Percentiles rank a stretch among this genome's conserved stretches.
These are phyloP conservation scores for Penicillium concentricum DNA, from an alignment of 2,329 filamentous ascomycete genomes.

Conservation along the genomic window DNA sequence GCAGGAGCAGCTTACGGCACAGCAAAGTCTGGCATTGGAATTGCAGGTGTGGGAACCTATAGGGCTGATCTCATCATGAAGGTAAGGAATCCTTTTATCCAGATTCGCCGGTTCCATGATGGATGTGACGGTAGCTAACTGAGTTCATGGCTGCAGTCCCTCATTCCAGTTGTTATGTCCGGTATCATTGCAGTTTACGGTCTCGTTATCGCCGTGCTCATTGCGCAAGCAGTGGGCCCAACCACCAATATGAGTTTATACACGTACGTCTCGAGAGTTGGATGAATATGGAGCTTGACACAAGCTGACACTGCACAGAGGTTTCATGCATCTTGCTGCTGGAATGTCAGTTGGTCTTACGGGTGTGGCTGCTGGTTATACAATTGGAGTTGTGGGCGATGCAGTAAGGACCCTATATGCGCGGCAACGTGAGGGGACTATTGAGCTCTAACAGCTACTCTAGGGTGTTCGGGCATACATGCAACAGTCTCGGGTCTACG, in stretches of 20 bases:
- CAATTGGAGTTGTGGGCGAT: slow-evolving; percentile 94
- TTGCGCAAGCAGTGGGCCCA: slow-evolving; percentile 82
- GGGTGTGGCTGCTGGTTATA: slow-evolving; percentile 90
- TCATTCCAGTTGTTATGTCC: slow-evolving; percentile 75
- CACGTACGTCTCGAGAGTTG: slow-evolving; percentile 55
- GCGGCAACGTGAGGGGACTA: not conserved
- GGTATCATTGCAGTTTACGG: slow-evolving; percentile 99
- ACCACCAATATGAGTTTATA: slow-evolving; percentile 76
- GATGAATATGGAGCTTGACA: slow-evolving; percentile 16
- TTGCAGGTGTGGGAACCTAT: slow-evolving; percentile 65
- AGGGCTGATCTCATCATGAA: slow-evolving; percentile 69
- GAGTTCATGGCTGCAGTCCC: slow-evolving; percentile 37
- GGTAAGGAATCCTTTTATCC: slow-evolving; percentile 39
- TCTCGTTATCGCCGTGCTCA: slow-evolving; percentile 93
- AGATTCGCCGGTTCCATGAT: not conserved
- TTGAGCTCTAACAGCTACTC: slow-evolving; percentile 21
- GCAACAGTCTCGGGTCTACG: slow-evolving; percentile 92
- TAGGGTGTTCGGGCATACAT: slow-evolving; percentile 88
- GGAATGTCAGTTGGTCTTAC: slow-evolving; percentile 89
- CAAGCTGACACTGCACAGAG: slow-evolving; percentile 50
- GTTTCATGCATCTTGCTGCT: slow-evolving; percentile 90
- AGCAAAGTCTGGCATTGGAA: slow-evolving; percentile 67
- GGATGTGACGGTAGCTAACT: slow-evolving; percentile 18
- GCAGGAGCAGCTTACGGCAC: slow-evolving; percentile 67
- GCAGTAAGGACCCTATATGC: slow-evolving; percentile 53